phyloP scores from a whole-genome alignment of 192 early-diverging fungal species.

The Geranomyces variabilis region DNA sequence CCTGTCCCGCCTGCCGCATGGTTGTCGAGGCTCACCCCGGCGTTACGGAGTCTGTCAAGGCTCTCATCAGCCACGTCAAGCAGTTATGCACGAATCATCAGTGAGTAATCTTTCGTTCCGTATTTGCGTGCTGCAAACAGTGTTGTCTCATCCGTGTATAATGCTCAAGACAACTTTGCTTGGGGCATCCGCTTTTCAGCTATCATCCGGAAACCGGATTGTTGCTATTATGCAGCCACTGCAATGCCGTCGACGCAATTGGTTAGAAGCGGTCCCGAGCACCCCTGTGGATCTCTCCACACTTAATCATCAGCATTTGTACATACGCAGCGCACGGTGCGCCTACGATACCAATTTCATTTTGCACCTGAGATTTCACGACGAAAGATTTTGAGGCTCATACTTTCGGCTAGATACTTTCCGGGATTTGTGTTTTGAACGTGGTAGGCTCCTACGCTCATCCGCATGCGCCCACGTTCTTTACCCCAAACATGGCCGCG shows the following conservation, averaged over 20 bases:
- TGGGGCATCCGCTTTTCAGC: constrained; percentile 2
- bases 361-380: too few relatives aligned
- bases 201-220: not conserved
- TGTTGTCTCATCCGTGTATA: too few relatives aligned
- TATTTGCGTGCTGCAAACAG: too few relatives aligned
- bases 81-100: not conserved
- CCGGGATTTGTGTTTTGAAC: too few relatives aligned
- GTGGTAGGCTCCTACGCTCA: too few relatives aligned
- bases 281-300: too few relatives aligned
- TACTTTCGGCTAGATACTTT: too few relatives aligned
- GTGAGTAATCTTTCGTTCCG: not conserved
- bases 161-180: not conserved
- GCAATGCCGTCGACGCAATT: not conserved
- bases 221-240: not conserved
- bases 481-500: constrained; percentile 30
- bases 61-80: not conserved
- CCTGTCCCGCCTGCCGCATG: not conserved
- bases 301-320: too few relatives aligned
- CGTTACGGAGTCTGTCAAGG: not conserved
- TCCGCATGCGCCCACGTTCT: not conserved
- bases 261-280: not conserved
- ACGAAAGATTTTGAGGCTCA: too few relatives aligned
- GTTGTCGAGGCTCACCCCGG: not conserved
- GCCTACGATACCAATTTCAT: too few relatives aligned
- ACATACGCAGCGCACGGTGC: too few relatives aligned